A percentile compares a stretch with the other conserved stretches of the same genome.
Conservation (phyloP, 73 alveolate genomes). For the Stentor coeruleus region DNA sequence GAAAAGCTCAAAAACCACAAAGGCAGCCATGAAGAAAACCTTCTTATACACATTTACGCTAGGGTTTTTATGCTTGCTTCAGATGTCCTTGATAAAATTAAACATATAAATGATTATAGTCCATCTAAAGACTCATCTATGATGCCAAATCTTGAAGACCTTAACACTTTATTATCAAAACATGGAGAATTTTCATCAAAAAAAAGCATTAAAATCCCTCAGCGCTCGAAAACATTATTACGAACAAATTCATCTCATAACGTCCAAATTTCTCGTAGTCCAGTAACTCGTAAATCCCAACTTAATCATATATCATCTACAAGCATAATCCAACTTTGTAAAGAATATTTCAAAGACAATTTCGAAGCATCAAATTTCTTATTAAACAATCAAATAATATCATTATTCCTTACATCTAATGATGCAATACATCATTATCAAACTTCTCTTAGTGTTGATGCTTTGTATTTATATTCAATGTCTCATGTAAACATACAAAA, state of each 20-base stretch:
- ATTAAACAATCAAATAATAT: not conserved
- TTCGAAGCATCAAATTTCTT: not conserved
- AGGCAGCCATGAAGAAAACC: conserved; percentile 2
- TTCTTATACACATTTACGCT: not conserved
- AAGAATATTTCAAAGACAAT: not conserved
- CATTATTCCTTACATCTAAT: not conserved
- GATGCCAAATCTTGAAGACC: not conserved
- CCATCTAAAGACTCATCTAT: not conserved
- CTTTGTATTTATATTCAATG: no score
- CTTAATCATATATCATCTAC: not conserved
- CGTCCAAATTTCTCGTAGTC: not conserved
- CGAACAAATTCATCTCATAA: no score
- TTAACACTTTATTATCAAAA: not conserved
- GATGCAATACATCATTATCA: not conserved
- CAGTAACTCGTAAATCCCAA: not conserved
- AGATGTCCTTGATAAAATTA: not conserved
- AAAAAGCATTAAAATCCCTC: not conserved
- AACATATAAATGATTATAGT: not conserved
- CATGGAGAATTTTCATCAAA: not conserved
- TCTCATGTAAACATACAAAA: not conserved
- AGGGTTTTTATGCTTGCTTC: not conserved
- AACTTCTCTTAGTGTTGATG: not conserved
- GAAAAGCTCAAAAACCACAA: not conserved
- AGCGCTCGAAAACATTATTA: not conserved
- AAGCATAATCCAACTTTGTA: not conserved